Percentiles rank a stretch among this genome's conserved stretches.
phyloP scores from a whole-genome alignment of 441 rosid genomes.

The Raphanus hybrid region DNA sequence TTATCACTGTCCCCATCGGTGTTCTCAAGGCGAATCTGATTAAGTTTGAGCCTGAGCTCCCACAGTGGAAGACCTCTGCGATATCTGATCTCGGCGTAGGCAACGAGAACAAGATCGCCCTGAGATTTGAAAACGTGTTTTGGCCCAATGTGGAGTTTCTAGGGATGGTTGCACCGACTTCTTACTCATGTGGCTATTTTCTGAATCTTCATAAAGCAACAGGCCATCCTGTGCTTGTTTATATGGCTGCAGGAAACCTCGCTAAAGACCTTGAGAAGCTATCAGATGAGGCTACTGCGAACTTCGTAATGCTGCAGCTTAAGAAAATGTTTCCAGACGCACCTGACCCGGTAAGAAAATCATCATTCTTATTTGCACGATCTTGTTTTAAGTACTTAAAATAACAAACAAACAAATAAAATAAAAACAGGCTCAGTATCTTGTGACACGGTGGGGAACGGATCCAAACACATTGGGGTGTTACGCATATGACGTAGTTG shows the following conservation, averaged over 20 bases:
- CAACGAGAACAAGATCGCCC: constrained; percentile 82
- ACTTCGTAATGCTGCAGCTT: constrained; percentile 70
- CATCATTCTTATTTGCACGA: background rate
- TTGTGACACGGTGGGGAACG: constrained; percentile 81
- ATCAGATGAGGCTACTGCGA: constrained; percentile 62
- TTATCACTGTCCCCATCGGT: constrained; percentile 79
- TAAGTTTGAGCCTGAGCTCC: constrained; percentile 80
- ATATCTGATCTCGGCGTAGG: constrained; percentile 88
- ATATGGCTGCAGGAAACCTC: constrained; percentile 86
- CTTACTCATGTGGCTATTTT: constrained; percentile 84
- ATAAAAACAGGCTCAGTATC: constrained; percentile 59
- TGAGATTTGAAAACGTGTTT: constrained; percentile 66
- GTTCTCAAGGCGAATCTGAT: constrained; percentile 79
- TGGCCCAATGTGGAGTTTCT: constrained; percentile 89
- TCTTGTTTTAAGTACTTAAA: too few species aligned
- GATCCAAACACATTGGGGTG: constrained; percentile 84
- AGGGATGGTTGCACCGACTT: constrained; percentile 74
- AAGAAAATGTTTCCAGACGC: constrained; percentile 89
- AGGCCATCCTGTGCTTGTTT: constrained; percentile 87
- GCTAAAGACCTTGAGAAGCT: constrained; percentile 76
- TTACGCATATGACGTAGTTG: constrained; percentile 76
- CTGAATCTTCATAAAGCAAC: constrained; percentile 92
- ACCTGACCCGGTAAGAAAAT: constrained; percentile 66
- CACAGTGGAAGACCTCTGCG: constrained; percentile 82
- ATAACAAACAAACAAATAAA: too few species aligned